phyloP scores from a whole-genome alignment of 2,329 filamentous ascomycete species.

The Plenodomus lindquistii region DNA sequence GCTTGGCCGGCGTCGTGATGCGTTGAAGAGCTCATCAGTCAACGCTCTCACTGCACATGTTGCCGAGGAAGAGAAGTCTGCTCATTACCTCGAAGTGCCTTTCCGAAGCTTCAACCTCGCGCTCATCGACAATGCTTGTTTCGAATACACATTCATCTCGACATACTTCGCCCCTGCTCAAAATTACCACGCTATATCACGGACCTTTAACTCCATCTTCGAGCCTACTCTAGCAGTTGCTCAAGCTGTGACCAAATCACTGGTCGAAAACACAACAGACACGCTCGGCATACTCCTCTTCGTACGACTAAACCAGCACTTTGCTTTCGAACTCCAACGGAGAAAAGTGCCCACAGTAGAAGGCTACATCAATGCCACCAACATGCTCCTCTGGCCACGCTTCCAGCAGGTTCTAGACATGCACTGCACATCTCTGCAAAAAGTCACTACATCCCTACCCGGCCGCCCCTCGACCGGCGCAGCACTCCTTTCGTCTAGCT shows the following conservation, averaged over 20 bases:
- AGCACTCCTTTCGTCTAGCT: conserved; percentile 41
- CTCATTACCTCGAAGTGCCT: conserved; percentile 85
- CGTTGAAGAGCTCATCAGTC: conserved; percentile 73
- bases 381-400: conserved; percentile 95
- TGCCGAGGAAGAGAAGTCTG: conserved; percentile 84
- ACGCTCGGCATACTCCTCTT: conserved; percentile 86
- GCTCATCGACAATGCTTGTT: conserved; percentile 87
- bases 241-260: conserved; percentile 71
- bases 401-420: conserved; percentile 93
- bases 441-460: conserved; percentile 52
- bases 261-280: conserved; percentile 79
- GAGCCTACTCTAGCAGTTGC: conserved; percentile 87
- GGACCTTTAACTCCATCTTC: conserved; percentile 86
- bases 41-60: conserved; percentile 83
- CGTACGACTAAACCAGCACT: conserved; percentile 89
- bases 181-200: conserved; percentile 75
- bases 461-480: conserved; percentile 39
- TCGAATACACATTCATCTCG: conserved; percentile 92
- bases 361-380: conserved; percentile 89
- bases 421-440: conserved; percentile 84
- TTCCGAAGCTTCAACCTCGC: conserved; percentile 96
- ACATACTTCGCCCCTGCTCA: conserved; percentile 83
- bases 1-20: conserved; percentile 81
- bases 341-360: conserved; percentile 88
- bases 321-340: conserved; percentile 90